Base-by-base conservation (phyloP, 495 filamentous ascomycete species). In the Ramalina intermedia region DNA sequence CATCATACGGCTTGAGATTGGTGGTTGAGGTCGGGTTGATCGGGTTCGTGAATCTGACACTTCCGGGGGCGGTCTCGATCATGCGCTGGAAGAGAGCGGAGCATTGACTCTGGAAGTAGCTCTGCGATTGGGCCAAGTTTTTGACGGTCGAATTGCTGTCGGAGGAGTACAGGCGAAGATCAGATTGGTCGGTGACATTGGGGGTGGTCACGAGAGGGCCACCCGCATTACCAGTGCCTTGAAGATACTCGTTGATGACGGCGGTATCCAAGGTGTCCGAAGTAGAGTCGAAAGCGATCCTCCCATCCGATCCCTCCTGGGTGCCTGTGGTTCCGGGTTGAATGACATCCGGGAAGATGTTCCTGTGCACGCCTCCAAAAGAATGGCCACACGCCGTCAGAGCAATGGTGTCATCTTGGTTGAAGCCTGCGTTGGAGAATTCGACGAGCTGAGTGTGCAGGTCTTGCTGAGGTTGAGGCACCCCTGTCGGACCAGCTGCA, bases 331-430 rank as follows among this genome's bases (percentile, higher is more conserved):
- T 20, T 6, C 49, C 48, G n/a, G 45, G 40, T 2, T 71, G 62
- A 2, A 79, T 70, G 38, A 79, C 70, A 16, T 71, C 60, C 1
- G 74, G 71, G 52, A 79, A 80, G 48, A 74, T 66, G 9, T 49
- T 56, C 6, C 65, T 66, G 59, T 82, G 79, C 6, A 81, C 77
- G 17, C 75, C 74, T 20, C 78, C 78, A 29, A 82, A 62, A 3
- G 73, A 72, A 56, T 82, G 78, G 1, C 78, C 78, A 49, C 78
- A 82, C 16, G 77, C 78, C 11, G 69, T 71, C 43, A 78, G 63
- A 51, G 73, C 69, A 41, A 82, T 79, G 72, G 79, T 79, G 51
- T 80, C 72, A 1, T 66, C 62, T 8, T 45, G 54, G 41, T 59
- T 69, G 59, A 78, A 80, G 12, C 78, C 78, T 66, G 78, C 76